Conservation (phyloP, 345 rosid genomes). For the Populus alba region DNA sequence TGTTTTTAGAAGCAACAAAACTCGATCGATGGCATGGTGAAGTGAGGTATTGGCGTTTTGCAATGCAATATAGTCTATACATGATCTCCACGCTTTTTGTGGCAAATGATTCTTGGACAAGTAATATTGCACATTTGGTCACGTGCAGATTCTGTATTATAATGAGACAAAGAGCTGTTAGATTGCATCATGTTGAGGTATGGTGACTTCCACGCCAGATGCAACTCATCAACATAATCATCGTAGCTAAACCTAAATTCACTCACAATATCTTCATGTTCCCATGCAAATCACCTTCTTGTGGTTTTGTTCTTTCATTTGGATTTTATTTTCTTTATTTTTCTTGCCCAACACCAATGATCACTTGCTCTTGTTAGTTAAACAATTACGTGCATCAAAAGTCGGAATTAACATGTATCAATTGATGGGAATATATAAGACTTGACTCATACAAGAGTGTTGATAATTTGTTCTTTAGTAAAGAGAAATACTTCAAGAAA, state of each 20-base stretch:
- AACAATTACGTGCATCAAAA: too few relatives aligned
- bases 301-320: not conserved
- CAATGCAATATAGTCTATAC: not conserved
- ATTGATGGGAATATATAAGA: too few relatives aligned
- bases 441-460: too few relatives aligned
- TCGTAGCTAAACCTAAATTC: not conserved
- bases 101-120: not conserved
- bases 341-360: too few relatives aligned
- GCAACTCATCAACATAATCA: slow-evolving; percentile 1
- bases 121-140: not conserved
- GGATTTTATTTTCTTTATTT: not conserved
- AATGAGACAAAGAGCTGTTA: slow-evolving; percentile 21
- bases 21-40: too few relatives aligned
- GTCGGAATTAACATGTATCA: too few relatives aligned
- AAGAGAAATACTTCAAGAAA: too few relatives aligned
- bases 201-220: slow-evolving; percentile 36
- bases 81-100: not conserved
- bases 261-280: not conserved
- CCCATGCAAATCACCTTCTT: not conserved
- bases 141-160: slow-evolving; percentile 19
- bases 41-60: too few relatives aligned
- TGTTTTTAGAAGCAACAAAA: too few relatives aligned
- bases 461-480: too few relatives aligned
- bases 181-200: not conserved
- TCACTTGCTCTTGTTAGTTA: too few relatives aligned